A percentile compares a stretch with the other conserved stretches of the same genome.
Conservation (phyloP, 108 stramenopile genomes). For the Nitzschia sp. region DNA sequence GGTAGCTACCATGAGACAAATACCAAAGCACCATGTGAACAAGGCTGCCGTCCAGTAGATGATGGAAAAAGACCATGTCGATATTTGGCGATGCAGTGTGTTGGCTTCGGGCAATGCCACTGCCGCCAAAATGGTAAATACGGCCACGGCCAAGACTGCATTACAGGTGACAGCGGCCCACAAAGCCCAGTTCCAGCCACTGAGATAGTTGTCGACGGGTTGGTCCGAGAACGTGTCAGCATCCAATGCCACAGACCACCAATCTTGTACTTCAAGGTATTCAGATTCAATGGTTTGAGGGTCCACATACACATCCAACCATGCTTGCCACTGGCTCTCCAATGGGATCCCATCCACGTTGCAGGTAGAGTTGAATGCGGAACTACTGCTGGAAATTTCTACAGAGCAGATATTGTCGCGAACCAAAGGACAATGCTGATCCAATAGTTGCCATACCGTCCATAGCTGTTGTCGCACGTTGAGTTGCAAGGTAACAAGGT, state of each 20-base stretch:
- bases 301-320: slow-evolving; percentile 3
- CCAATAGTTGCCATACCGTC: slow-evolving; percentile 15
- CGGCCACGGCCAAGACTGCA: background rate
- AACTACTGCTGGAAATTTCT: background rate
- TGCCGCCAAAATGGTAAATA: slow-evolving; percentile 5
- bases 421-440: slow-evolving; percentile 19
- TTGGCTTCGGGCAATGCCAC: slow-evolving; percentile 11
- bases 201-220: background rate
- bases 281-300: background rate
- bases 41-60: slow-evolving; percentile 8
- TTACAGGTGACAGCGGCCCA: slow-evolving; percentile 18
- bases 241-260: slow-evolving; percentile 3
- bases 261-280: slow-evolving; percentile 5
- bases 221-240: background rate
- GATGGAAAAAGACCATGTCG: background rate
- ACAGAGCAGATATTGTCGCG: slow-evolving; percentile 1
- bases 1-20: slow-evolving; percentile 1
- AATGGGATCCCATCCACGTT: slow-evolving; percentile 6
- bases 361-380: background rate
- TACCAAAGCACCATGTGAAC: slow-evolving; percentile 10
- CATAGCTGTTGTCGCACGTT: slow-evolving; percentile 5
- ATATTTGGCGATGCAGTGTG: slow-evolving; percentile 3
- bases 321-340: slow-evolving; percentile 7
- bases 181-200: slow-evolving; percentile 13
- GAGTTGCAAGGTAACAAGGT: background rate